Evolutionary conservation across 2,329 filamentous ascomycete genomes (phyloP).

Genomic region (Beauveria australis): DNA sequence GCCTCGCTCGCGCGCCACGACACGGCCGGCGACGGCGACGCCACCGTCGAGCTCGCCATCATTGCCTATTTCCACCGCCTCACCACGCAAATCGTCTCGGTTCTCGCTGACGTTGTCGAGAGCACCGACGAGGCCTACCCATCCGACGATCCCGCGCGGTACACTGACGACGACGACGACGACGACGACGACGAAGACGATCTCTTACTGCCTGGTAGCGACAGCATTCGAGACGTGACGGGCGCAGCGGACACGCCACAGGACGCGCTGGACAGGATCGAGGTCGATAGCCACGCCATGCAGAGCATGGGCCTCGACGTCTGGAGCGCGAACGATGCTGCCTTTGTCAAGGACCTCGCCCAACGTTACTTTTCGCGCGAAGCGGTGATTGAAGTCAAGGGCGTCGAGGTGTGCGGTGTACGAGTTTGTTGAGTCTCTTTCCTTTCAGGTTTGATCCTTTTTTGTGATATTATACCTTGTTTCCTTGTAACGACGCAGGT

Average conservation of each 20-base stretch:
- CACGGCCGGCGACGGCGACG: slow-evolving; percentile 28
- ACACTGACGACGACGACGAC: slow-evolving; percentile 20
- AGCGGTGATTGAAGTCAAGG: slow-evolving; percentile 57
- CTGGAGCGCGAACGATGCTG: slow-evolving; percentile 65
- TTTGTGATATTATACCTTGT: background rate
- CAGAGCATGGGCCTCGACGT: slow-evolving; percentile 67
- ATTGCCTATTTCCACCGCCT: slow-evolving; percentile 77
- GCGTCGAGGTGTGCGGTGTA: slow-evolving; percentile 68
- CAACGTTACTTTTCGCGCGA: slow-evolving; percentile 57
- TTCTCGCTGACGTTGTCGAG: slow-evolving; percentile 53
- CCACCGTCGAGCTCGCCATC: slow-evolving; percentile 56
- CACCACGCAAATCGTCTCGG: slow-evolving; percentile 56
- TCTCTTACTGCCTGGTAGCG: slow-evolving; percentile 18
- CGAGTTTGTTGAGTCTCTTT: slow-evolving; percentile 47
- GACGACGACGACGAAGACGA: slow-evolving; percentile 30
- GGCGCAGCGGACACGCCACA: background rate
- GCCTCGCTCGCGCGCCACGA: slow-evolving; percentile 33
- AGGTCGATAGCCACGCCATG: slow-evolving; percentile 56
- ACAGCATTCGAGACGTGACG: slow-evolving; percentile 20
- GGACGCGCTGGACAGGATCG: slow-evolving; percentile 28
- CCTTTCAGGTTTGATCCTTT: background rate
- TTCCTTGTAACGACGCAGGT: background rate
- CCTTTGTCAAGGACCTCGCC: slow-evolving; percentile 56
- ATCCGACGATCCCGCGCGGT: slow-evolving; percentile 17
- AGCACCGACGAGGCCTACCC: slow-evolving; percentile 35